Conservation (phyloP, 1,284 basidiomycete species). For the Cutaneotrichosporon dermatis region DNA sequence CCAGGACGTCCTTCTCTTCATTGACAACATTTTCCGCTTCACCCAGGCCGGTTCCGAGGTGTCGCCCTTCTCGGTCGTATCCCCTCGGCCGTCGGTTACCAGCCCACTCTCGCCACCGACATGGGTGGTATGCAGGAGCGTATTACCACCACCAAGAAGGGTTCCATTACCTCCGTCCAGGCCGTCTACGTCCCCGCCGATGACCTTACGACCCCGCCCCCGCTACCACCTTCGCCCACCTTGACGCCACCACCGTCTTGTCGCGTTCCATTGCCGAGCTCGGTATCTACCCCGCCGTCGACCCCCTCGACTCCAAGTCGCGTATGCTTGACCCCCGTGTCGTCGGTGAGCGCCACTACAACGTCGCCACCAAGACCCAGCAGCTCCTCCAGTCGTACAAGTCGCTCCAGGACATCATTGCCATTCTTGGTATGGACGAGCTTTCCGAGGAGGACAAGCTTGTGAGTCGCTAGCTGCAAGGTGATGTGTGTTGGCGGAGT, state of each 20-base stretch:
- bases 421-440: conserved; percentile 93
- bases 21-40: conserved; percentile 99
- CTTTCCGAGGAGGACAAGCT: conserved; percentile 99
- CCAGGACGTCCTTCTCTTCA: conserved; percentile 99
- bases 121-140: conserved; percentile 99
- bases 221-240: conserved; percentile 98
- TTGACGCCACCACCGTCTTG: conserved; percentile 98
- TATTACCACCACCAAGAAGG: conserved; percentile 99
- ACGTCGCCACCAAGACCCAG: conserved; percentile 90
- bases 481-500: too few species aligned
- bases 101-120: conserved; percentile 97
- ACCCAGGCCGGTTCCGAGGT: conserved; percentile 99
- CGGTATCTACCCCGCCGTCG: conserved; percentile 99
- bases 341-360: conserved; percentile 87
- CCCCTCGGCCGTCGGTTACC: conserved; percentile 99
- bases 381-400: conserved; percentile 99
- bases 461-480: conserved; percentile 54
- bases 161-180: conserved; percentile 98
- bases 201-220: conserved; percentile 99
- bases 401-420: conserved; percentile 78
- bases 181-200: conserved; percentile 99
- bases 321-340: conserved; percentile 99
- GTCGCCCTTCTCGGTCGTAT: conserved; percentile 99
- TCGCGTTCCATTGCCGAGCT: conserved; percentile 99
- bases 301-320: conserved; percentile 98